Percentiles rank a stretch among this genome's conserved stretches.
Conservation (phyloP, 2,329 filamentous ascomycete species). For the Aaosphaeria arxii region DNA sequence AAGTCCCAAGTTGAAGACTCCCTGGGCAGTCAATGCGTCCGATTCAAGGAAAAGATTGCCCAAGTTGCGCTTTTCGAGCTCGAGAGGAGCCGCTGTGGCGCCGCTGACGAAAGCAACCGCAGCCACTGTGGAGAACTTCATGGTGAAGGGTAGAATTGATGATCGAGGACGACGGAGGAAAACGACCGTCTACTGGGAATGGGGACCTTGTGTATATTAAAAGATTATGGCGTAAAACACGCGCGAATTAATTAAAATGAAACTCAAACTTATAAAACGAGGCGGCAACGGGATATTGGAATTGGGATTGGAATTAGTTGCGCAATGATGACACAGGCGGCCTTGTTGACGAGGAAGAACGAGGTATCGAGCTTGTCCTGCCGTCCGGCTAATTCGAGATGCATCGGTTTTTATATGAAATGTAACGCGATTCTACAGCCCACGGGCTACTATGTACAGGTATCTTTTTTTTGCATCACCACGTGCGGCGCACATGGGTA, state of each 20-base stretch:
- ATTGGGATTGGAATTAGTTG: too few relatives aligned
- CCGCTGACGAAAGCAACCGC: slow-evolving; percentile 12
- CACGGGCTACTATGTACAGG: too few relatives aligned
- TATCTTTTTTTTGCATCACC: slow-evolving; percentile 1
- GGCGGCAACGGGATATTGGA: too few relatives aligned
- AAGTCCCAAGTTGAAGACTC: slow-evolving; percentile 30
- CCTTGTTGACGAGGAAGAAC: too few relatives aligned
- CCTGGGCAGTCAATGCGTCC: slow-evolving; percentile 33
- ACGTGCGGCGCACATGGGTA: slow-evolving; percentile 8
- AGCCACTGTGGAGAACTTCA: slow-evolving; percentile 14
- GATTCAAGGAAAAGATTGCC: slow-evolving; percentile 11
- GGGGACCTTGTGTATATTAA: slow-evolving; percentile 1
- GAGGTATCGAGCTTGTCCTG: too few relatives aligned
- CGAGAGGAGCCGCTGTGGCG: slow-evolving; percentile 15
- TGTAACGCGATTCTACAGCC: neutral
- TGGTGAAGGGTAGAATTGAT: neutral
- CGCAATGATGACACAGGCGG: too few relatives aligned
- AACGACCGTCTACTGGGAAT: slow-evolving; percentile 1
- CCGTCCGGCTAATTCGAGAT: neutral
- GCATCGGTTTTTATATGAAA: slow-evolving; percentile 2
- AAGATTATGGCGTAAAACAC: neutral
- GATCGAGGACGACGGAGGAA: neutral
- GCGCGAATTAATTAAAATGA: neutral
- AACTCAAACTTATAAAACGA: neutral
- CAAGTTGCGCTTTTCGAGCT: slow-evolving; percentile 13